These are phyloP conservation scores for Stachybotrys chartarum DNA, from an alignment of 2,329 filamentous ascomycete species.

Conservation along the genomic window DNA sequence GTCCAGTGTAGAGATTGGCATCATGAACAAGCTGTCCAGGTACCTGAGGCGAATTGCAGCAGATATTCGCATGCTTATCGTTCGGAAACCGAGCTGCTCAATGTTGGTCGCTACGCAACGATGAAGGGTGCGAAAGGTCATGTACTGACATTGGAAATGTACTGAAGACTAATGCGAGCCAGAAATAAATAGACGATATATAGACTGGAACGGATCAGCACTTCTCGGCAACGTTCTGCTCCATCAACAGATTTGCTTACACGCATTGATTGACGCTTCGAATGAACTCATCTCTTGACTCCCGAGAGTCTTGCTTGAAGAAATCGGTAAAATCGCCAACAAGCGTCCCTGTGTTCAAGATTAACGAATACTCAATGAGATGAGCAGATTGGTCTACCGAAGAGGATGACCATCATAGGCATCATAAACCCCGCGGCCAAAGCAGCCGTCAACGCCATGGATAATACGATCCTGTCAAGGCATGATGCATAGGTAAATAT, in stretches of 20 bases:
- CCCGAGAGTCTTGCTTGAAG: neutral
- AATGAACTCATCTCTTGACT: neutral
- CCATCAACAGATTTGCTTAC: neutral
- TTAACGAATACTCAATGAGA: constrained; percentile 5
- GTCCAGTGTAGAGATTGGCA: constrained; percentile 41
- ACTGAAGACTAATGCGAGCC: constrained; percentile 22
- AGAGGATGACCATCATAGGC: constrained; percentile 25
- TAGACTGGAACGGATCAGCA: constrained; percentile 11
- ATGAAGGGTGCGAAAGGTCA: neutral
- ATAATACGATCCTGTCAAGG: neutral
- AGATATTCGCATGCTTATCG: constrained; percentile 42
- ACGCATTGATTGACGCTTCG: constrained; percentile 1
- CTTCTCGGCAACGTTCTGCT: neutral
- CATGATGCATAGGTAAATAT: neutral
- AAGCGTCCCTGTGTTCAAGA: neutral
- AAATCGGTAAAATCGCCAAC: neutral
- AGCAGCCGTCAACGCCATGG: neutral
- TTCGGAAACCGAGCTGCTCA: constrained; percentile 35
- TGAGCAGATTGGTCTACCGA: constrained; percentile 20
- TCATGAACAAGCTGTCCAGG: constrained; percentile 38
- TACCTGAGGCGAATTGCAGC: constrained; percentile 42
- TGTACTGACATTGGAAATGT: constrained; percentile 4
- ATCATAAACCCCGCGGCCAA: constrained; percentile 9
- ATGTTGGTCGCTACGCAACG: neutral
- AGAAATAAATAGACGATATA: constrained; percentile 28